A percentile compares a stretch with the other conserved stretches of the same genome.
Evolutionary conservation across 805 yeast species (phyloP).

Genomic region (Tanozyma kutaoensis): DNA sequence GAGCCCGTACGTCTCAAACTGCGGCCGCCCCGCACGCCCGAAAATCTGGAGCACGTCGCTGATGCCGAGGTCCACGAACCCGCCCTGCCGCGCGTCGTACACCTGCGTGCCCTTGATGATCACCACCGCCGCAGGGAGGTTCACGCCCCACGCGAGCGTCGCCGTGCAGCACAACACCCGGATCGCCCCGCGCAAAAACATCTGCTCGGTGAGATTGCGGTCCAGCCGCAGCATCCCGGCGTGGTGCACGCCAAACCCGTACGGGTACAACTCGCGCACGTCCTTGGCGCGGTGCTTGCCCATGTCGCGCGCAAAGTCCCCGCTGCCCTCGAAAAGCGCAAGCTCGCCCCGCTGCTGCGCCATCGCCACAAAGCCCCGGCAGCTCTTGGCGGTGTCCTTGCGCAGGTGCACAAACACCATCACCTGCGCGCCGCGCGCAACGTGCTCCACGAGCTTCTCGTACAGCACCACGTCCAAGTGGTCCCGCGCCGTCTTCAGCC

Average conservation of each 20-base stretch:
- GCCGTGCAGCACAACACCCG: conserved; percentile 92
- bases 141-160: conserved; percentile 81
- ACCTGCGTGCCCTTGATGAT: conserved; percentile 83
- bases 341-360: conserved; percentile 50
- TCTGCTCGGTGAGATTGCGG: conserved; percentile 75
- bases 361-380: conserved; percentile 54
- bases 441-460: conserved; percentile 56
- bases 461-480: conserved; percentile 67
- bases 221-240: conserved; percentile 94
- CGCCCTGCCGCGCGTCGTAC: conserved; percentile 90
- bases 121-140: conserved; percentile 95
- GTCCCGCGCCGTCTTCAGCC: conserved; percentile 56
- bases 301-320: conserved; percentile 49
- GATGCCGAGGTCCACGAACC: conserved; percentile 84
- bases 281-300: conserved; percentile 64
- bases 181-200: conserved; percentile 77
- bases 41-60: conserved; percentile 96
- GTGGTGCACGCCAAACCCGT: conserved; percentile 90
- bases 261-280: conserved; percentile 60
- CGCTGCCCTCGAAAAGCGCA: conserved; percentile 44
- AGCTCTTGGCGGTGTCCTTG: conserved; percentile 71
- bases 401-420: conserved; percentile 97
- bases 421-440: conserved; percentile 65
- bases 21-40: conserved; percentile 99
- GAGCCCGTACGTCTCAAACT: conserved; percentile 82